Conservation (phyloP, 345 rosid species). For the Aquilaria sinensis region DNA sequence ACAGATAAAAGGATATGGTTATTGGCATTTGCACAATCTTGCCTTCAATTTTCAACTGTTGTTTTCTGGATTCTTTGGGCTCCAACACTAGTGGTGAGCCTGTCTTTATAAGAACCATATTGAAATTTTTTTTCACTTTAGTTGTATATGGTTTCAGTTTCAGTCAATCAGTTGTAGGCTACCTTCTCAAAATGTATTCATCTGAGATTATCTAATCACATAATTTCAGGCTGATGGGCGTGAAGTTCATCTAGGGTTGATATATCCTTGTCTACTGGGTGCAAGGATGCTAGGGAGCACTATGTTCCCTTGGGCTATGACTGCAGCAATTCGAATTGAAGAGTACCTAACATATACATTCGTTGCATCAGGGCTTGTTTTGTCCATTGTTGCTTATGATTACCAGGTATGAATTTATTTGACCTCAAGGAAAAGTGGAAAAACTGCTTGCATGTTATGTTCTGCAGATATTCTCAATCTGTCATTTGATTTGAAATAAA, state of each 20-base stretch:
- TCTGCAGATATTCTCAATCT: slow-evolving; percentile 10
- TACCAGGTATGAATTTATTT: slow-evolving; percentile 61
- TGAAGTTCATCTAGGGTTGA: slow-evolving; percentile 76
- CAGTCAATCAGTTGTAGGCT: slow-evolving; percentile 1
- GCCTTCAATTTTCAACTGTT: slow-evolving; percentile 74
- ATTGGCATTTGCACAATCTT: slow-evolving; percentile 70
- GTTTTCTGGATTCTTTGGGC: slow-evolving; percentile 97
- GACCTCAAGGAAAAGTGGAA: neutral
- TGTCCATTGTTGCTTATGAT: slow-evolving; percentile 81
- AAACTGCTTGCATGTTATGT: neutral
- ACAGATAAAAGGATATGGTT: slow-evolving; percentile 86
- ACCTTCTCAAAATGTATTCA: slow-evolving; percentile 1
- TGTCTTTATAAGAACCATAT: slow-evolving; percentile 1
- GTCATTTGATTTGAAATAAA: slow-evolving; percentile 52
- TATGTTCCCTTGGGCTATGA: slow-evolving; percentile 72
- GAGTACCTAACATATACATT: slow-evolving; percentile 70
- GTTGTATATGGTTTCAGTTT: slow-evolving; percentile 8
- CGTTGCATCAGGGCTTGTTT: slow-evolving; percentile 45
- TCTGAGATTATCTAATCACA: slow-evolving; percentile 3
- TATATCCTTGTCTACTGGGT: slow-evolving; percentile 76
- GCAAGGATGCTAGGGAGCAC: slow-evolving; percentile 98
- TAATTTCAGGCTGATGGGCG: slow-evolving; percentile 92
- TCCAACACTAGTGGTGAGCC: slow-evolving; percentile 81
- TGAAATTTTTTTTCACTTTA: slow-evolving; percentile 12
- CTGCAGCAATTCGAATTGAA: slow-evolving; percentile 63